Evolutionary conservation across 1,284 basidiomycete genomes (phyloP), one percentile per base, ranked within the genome.

Genomic region (Pterula multifida): DNA sequence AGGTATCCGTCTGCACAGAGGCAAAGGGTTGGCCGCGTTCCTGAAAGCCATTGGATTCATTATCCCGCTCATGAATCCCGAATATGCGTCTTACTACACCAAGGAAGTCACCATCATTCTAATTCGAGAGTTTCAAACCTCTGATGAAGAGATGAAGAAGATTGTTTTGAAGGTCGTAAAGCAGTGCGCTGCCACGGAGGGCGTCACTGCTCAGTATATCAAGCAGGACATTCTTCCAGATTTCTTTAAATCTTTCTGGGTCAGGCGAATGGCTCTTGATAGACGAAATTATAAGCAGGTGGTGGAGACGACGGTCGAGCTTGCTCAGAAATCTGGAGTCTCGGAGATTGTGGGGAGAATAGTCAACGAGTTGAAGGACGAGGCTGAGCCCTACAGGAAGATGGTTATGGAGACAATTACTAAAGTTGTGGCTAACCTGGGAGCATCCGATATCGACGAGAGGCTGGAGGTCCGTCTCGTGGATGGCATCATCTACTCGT

Each of bases 351-450:
- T 98, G 15, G 89, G 90, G 1, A 76, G 93, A 54, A 83, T 98
- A 56, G 94, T 96, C 53, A 96, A 98, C 63, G 93, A 96, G 63
- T 73, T 98, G 55, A 98, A 98, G 72, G 91, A 95, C 59, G 91
- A 94, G 64, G 86, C 87, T 1, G 96, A 98, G 70, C 92, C 93
- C 3, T 98, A 95, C 73, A 76, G 95, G 56, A 98, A 98, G 76
- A 98, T 98, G 96, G 94, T 97, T 39, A 98, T 98, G 95, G 96
- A 98, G 71, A 98, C 96, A 0, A 97, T 98, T 59, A 96, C 93
- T 21, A 96, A 97, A 65, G 96, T 98, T 35, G 78, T 99, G 26
- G 82, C 85, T 3, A 87, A 85, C 11, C 79, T 96, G 2, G 94
- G 96, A 51, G 91, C 95, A 1, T 90, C 94, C 1, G 96, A 98